Evolutionary conservation across 352 stramenopile genomes (phyloP), one percentile per base, ranked within the genome.

Genomic region (Phytophthora brassicae): DNA sequence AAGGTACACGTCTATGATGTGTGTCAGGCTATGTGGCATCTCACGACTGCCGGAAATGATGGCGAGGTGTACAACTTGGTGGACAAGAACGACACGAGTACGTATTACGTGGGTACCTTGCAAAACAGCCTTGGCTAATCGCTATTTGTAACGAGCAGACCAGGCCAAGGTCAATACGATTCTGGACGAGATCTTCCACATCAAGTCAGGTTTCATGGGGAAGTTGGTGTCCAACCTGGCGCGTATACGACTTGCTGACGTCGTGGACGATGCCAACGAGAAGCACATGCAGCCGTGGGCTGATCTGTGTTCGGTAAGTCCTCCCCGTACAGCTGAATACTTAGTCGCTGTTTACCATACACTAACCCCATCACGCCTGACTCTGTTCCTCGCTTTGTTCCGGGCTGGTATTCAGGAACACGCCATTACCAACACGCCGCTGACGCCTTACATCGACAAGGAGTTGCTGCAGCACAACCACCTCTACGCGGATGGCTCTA

Each of bases 211-310:
- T 38, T 95, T 95, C 57, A 87, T 92, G 20, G 86, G 86, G 56
- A 92, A 93, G 54, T 70, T 95, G 22, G 68, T 95, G 33, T 95
- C 86, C 6, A 94, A 94, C 55, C 61, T 95, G 19, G 86, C 86
- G 5, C 78, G 81, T 17, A 69, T 95, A 42, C 81, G 82, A 7
- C 74, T 95, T 6, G 70, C 78, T 33, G 84, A 93, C 46, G 84
- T 94, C 43, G 86, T 93, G n/a, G 75, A 95, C 60, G 84, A 94
- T 60, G 85, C 85, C n/a, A 95, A 95, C 52, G 86, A 95, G 48
- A 95, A 95, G 74, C 86, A 95, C 66, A 91, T 95, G 83, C 79
- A 89, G 60, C 86, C 86, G 1, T 95, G 86, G 86, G 88, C 84
- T 14, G 84, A 95, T 62, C 72, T 95, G 20, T 95, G 86, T 51